Evolutionary conservation across 768 basidiomycete species (phyloP).

Genomic region (Mycena albidolilacea): DNA sequence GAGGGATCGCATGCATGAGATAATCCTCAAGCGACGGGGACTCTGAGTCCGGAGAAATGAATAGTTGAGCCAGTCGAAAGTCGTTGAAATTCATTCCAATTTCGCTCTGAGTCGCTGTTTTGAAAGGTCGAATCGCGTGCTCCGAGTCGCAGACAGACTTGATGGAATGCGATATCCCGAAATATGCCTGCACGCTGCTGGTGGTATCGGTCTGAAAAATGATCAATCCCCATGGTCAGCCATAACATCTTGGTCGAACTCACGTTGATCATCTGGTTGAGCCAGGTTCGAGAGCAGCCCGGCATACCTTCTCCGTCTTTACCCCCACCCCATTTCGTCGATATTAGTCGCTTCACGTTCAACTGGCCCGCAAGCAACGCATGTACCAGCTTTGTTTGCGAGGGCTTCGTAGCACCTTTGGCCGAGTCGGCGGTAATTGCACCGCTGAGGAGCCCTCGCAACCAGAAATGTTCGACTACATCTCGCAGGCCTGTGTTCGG

Average conservation of each 20-base stretch:
- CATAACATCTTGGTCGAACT: neutral
- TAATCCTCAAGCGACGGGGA: neutral
- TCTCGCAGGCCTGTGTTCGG: neutral
- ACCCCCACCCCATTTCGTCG: neutral
- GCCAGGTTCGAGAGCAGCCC: conserved; percentile 9
- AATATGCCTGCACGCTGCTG: neutral
- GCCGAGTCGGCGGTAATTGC: neutral
- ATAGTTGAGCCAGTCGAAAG: neutral
- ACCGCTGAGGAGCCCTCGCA: conserved; percentile 6
- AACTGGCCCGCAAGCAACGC: conserved; percentile 11
- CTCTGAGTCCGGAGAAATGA: neutral
- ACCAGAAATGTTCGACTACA: neutral
- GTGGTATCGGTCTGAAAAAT: neutral
- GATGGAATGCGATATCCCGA: neutral
- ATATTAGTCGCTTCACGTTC: conserved; percentile 1
- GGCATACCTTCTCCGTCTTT: neutral
- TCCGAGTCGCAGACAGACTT: neutral
- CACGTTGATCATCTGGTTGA: conserved; percentile 8
- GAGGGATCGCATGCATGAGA: conserved; percentile 10
- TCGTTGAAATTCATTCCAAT: neutral
- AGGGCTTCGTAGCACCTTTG: neutral
- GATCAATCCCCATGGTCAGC: too few species aligned
- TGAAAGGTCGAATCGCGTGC: neutral
- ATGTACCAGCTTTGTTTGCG: neutral
- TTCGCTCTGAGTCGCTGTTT: neutral